phyloP scores from a whole-genome alignment of 108 stramenopile genomes.

The Nitzschia palea region DNA sequence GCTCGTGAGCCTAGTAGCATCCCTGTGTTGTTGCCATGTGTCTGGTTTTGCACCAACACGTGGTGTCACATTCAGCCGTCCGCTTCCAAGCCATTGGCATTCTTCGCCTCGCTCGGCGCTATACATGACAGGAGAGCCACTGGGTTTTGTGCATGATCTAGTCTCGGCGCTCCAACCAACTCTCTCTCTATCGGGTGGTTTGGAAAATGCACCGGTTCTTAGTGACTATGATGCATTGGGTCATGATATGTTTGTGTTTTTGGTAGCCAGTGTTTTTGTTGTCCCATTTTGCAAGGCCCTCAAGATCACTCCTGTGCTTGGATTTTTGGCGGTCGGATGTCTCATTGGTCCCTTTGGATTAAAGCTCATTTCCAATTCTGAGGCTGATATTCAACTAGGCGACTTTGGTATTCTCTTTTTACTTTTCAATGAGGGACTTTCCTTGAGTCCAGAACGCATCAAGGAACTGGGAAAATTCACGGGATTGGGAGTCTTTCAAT shows the following conservation, averaged over 20 bases:
- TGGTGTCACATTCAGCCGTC: too few species aligned
- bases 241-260: conserved; percentile 66
- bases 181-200: neutral
- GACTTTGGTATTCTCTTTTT: conserved; percentile 84
- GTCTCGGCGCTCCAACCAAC: neutral
- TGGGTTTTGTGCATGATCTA: neutral
- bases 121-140: too few species aligned
- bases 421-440: conserved; percentile 69
- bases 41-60: too few species aligned
- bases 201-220: neutral
- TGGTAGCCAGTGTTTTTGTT: conserved; percentile 51
- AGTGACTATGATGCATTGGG: conserved; percentile 26
- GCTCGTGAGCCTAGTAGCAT: too few species aligned
- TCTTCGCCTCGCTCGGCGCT: too few species aligned
- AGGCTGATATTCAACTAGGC: conserved; percentile 60
- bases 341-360: conserved; percentile 65
- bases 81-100: too few species aligned
- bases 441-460: conserved; percentile 56
- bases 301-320: conserved; percentile 56
- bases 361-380: conserved; percentile 47
- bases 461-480: conserved; percentile 58
- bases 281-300: conserved; percentile 52
- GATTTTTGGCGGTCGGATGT: conserved; percentile 58
- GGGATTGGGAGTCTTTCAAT: conserved; percentile 54
- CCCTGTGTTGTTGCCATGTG: too few species aligned